A percentile compares a stretch with the other conserved stretches of the same genome.
Conservation (phyloP, 2,329 filamentous ascomycete genomes). For the Microcera coccophila region DNA sequence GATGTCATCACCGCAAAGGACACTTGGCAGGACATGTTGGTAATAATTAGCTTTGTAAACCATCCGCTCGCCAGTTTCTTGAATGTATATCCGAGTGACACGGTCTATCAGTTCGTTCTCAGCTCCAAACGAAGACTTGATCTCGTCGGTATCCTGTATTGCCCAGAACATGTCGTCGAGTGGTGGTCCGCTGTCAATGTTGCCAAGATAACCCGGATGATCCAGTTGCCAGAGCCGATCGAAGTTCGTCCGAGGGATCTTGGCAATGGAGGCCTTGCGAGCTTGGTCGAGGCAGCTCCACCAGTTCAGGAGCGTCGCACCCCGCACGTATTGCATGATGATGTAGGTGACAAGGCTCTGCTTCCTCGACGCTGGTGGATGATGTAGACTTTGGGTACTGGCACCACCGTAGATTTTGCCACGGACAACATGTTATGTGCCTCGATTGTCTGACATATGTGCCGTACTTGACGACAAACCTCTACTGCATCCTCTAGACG, state of each 20-base stretch:
- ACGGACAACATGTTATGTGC: constrained; percentile 21
- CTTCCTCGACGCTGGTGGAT: constrained; percentile 13
- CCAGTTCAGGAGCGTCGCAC: constrained; percentile 5
- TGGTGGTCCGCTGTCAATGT: constrained; percentile 10
- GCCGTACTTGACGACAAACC: constrained; percentile 15
- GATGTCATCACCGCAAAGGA: constrained; percentile 2
- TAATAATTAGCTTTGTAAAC: constrained; percentile 9
- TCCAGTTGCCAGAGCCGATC: constrained; percentile 12
- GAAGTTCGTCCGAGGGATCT: constrained; percentile 8
- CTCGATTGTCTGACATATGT: constrained; percentile 9
- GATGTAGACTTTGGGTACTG: constrained; percentile 20
- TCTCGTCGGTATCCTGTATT: constrained; percentile 5
- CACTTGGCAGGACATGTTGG: constrained; percentile 6
- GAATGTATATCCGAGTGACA: constrained; percentile 10
- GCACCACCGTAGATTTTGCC: constrained; percentile 12
- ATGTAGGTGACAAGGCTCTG: constrained; percentile 14
- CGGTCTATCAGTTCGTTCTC: constrained; percentile 11
- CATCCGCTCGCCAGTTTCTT: constrained; percentile 10
- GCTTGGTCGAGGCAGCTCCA: constrained; percentile 1
- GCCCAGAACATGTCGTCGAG: constrained; percentile 17
- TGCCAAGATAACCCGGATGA: constrained; percentile 18
- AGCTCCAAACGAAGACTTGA: constrained; percentile 9
- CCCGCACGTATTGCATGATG: constrained; percentile 16
- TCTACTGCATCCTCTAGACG: constrained; percentile 3
- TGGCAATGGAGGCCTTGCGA: constrained; percentile 8